Conservation (phyloP, 2,329 filamentous ascomycete genomes). For the Saccharata proteae region DNA sequence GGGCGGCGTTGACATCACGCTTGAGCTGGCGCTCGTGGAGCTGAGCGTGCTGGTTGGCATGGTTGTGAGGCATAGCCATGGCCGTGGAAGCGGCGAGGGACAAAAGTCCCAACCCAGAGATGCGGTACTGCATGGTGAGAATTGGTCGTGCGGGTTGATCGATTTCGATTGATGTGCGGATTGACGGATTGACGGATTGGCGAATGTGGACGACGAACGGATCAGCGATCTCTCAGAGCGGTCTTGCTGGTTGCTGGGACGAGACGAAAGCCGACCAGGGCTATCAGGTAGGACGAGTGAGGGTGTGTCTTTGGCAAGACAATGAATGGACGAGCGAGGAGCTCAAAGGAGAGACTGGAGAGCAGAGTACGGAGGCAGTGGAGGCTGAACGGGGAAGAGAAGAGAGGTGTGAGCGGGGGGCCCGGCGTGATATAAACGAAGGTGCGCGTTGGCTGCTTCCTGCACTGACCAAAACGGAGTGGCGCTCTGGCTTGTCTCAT, state of each 20-base stretch:
- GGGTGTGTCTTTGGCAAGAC: constrained; percentile 23
- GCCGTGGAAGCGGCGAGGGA: constrained; percentile 27
- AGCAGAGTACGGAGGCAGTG: constrained; percentile 8
- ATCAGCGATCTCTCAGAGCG: constrained; percentile 13
- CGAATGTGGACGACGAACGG: constrained; percentile 12
- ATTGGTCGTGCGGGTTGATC: constrained; percentile 9
- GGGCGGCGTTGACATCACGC: constrained; percentile 7
- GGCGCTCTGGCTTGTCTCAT: not conserved
- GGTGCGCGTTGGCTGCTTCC: not conserved
- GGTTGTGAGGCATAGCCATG: constrained; percentile 22
- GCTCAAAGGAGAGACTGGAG: constrained; percentile 24
- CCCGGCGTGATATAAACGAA: constrained; percentile 7
- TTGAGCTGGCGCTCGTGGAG: constrained; percentile 8
- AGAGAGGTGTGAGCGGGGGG: constrained; percentile 3
- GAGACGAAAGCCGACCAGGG: constrained; percentile 31
- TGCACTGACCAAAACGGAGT: too few relatives aligned
- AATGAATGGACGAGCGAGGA: constrained; percentile 23
- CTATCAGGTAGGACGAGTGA: constrained; percentile 22
- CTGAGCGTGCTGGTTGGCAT: constrained; percentile 12
- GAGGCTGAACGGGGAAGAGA: constrained; percentile 10
- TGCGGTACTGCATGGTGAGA: constrained; percentile 22
- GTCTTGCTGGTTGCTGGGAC: constrained; percentile 26
- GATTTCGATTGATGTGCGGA: constrained; percentile 10
- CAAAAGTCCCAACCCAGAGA: constrained; percentile 29
- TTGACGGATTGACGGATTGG: constrained; percentile 9